Evolutionary conservation across 1,139 yeast species (phyloP).

Genomic region (Saccharomycopsis hybrid): DNA sequence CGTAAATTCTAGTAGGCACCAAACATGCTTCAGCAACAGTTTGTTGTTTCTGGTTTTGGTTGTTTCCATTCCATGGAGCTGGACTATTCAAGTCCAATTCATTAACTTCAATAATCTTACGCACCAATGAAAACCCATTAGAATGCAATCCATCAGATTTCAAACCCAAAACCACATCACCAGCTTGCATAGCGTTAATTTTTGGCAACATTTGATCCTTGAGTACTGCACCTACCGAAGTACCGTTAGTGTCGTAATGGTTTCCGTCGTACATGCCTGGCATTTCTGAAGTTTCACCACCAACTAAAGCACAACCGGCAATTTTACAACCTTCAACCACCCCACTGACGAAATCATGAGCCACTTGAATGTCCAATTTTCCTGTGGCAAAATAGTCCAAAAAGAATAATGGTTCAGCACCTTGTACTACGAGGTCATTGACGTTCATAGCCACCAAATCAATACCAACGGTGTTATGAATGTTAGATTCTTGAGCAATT

Average conservation of each 20-base stretch:
- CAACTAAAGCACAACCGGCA: slow-evolving; percentile 96
- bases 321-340: slow-evolving; percentile 94
- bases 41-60: too few species aligned
- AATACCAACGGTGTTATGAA: slow-evolving; percentile 94
- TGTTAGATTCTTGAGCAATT: slow-evolving; percentile 84
- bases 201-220: slow-evolving; percentile 71
- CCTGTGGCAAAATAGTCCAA: slow-evolving; percentile 97
- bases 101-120: slow-evolving; percentile 80
- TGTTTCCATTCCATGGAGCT: slow-evolving; percentile 81
- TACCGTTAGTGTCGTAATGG: slow-evolving; percentile 97
- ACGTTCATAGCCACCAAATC: slow-evolving; percentile 99
- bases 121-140: slow-evolving; percentile 93
- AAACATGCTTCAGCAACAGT: slow-evolving; percentile 83
- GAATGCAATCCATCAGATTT: slow-evolving; percentile 93
- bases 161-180: slow-evolving; percentile 80
- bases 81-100: slow-evolving; percentile 59
- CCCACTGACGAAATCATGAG: slow-evolving; percentile 87
- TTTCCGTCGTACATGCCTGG: slow-evolving; percentile 96
- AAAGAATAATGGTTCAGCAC: slow-evolving; percentile 96
- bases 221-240: slow-evolving; percentile 98
- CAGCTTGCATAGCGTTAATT: slow-evolving; percentile 56
- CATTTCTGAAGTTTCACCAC: slow-evolving; percentile 99
- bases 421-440: slow-evolving; percentile 94
- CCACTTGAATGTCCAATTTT: slow-evolving; percentile 73
- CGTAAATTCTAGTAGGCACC: slow-evolving; percentile 90